Evolutionary conservation across 495 filamentous ascomycete species (phyloP), one percentile per base, ranked within the genome.

Genomic region (Viridothelium virens): DNA sequence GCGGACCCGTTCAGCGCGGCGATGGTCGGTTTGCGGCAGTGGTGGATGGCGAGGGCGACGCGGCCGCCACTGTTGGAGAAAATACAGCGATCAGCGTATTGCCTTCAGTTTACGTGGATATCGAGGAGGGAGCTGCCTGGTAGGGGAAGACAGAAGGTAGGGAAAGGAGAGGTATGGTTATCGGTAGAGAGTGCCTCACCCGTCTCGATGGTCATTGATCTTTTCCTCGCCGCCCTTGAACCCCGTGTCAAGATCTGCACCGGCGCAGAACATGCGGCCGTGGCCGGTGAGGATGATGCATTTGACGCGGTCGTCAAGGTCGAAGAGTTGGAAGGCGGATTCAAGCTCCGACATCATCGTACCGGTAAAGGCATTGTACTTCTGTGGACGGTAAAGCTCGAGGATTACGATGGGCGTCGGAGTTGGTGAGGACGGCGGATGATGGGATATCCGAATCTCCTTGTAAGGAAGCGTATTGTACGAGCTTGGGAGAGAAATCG

Each of bases 1-100:
- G 86, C 86, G 48, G 80, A 82, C 61, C 86, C 86, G 71, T 87
- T 84, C 69, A 87, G 81, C 2, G 86, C 86, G 36, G 77, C 86
- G 70, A 89, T 85, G 33, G 85, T 84, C 44, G 86, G 84, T 70
- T 88, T 89, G 66, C 78, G 79, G 72, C 86, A 89, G 68, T 75
- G 68, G 73, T 86, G 80, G 59, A 88, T 86, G 41, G 84, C 84
- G 3, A 88, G 78, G 34, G 81, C 76, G 9, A 86, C 81, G 38
- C 78, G 75, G 12, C 84, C 85, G 36, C 84, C 85, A 33, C 80
- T 78, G 71, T 79, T 31, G 5, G 61, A 18, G 31, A 65, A 64
- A 37, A 66, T 63, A 14, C 59, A 16, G 10, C 48, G 18, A 25
- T 34, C 3, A 39, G 37, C 53, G 10, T 36, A 18, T 7, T 18